A percentile compares a stretch with the other conserved stretches of the same genome.
phyloP scores from a whole-genome alignment of 768 basidiomycete genomes.

The Suillus subluteus region DNA sequence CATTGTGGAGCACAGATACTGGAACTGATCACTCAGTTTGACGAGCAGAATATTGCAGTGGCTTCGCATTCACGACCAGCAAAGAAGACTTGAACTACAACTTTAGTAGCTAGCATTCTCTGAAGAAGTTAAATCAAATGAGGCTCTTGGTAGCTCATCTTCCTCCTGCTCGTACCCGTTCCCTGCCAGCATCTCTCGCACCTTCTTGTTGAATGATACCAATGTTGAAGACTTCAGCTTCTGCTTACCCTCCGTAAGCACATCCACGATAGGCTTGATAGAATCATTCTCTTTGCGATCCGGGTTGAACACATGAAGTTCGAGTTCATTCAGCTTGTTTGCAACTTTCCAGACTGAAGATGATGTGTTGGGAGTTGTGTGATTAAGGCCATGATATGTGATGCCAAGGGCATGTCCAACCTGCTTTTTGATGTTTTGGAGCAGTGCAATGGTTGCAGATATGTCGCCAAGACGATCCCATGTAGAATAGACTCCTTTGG shows the following conservation, averaged over 20 bases:
- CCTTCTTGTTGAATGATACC: conserved; percentile 39
- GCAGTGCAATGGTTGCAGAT: conserved; percentile 29
- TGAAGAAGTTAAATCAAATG: conserved; percentile 1
- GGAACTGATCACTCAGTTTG: no score
- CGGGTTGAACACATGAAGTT: conserved; percentile 16
- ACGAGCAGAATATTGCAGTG: no score
- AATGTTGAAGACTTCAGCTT: conserved; percentile 31
- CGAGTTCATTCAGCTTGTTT: conserved; percentile 7
- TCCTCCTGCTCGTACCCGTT: conserved; percentile 20
- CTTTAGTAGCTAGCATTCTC: no score
- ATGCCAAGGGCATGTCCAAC: conserved; percentile 24
- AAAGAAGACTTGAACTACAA: no score
- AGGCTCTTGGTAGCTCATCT: conserved; percentile 24
- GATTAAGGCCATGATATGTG: conserved; percentile 30
- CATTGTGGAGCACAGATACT: no score
- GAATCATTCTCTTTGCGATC: not conserved
- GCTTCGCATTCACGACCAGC: no score
- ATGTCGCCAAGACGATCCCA: conserved; percentile 40
- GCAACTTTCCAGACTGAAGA: conserved; percentile 25
- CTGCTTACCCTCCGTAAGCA: conserved; percentile 18
- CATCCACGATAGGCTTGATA: conserved; percentile 21
- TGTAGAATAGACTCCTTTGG: conserved; percentile 34
- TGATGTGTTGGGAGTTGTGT: conserved; percentile 24
- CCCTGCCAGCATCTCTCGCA: conserved; percentile 17
- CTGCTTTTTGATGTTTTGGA: conserved; percentile 35